Conservation (phyloP, 164 flowering plant species). For the Brasenia schreberi region DNA sequence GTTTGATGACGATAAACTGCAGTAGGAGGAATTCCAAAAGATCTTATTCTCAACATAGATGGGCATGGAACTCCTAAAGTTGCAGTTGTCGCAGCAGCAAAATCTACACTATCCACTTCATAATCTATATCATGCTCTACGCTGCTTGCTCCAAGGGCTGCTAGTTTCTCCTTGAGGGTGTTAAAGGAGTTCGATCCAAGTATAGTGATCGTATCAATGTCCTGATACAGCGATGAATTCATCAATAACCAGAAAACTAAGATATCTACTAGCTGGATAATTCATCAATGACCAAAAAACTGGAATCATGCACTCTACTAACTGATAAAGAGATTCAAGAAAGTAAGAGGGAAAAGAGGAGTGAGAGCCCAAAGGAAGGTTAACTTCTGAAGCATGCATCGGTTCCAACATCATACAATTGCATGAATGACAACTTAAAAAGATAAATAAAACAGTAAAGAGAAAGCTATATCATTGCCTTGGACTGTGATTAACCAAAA, state of each 20-base stretch:
- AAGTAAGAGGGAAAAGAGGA: no score
- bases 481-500: no score
- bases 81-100: constrained; percentile 97
- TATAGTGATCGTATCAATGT: constrained; percentile 55
- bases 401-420: no score
- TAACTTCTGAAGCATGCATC: no score
- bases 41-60: constrained; percentile 50
- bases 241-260: neutral
- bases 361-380: no score
- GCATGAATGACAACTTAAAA: no score
- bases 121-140: constrained; percentile 11
- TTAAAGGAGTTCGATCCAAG: constrained; percentile 89
- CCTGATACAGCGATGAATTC: constrained; percentile 26
- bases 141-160: constrained; percentile 49
- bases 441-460: no score
- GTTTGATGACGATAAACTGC: constrained; percentile 17
- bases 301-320: no score
- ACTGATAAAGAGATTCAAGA: no score
- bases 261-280: no score
- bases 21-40: constrained; percentile 59
- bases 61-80: constrained; percentile 94
- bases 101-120: constrained; percentile 54
- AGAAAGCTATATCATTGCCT: no score
- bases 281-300: no score
- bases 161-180: constrained; percentile 75